These are phyloP conservation scores for Zarea fungicola DNA, from an alignment of 2,329 filamentous ascomycete genomes.

Conservation along the genomic window DNA sequence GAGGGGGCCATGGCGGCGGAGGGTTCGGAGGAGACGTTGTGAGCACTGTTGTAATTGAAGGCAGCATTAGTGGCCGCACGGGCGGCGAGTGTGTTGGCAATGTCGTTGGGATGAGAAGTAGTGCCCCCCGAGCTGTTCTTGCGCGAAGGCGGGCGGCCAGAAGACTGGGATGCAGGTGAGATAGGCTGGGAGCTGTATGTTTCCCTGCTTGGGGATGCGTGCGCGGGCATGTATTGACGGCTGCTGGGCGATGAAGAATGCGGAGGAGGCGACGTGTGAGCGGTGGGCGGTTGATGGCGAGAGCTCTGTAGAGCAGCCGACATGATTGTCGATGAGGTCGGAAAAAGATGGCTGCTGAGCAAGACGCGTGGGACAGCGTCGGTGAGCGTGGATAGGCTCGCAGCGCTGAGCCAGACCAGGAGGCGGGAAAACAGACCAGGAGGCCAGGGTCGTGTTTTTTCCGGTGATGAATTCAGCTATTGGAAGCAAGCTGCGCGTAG, in stretches of 20 bases:
- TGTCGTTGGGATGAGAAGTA: conserved; percentile 26
- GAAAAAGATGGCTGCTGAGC: neutral
- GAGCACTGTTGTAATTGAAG: conserved; percentile 36
- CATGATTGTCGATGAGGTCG: conserved; percentile 41
- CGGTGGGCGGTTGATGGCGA: conserved; percentile 49
- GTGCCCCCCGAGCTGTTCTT: conserved; percentile 47
- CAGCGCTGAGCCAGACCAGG: neutral
- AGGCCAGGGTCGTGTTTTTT: conserved; percentile 1
- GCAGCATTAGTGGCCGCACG: conserved; percentile 41
- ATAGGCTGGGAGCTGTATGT: conserved; percentile 45
- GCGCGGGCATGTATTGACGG: conserved; percentile 47
- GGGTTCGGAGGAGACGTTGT: conserved; percentile 35
- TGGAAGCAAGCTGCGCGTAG: neutral
- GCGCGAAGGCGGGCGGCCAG: conserved; percentile 48
- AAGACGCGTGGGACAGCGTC: conserved; percentile 2
- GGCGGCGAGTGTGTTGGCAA: conserved; percentile 42
- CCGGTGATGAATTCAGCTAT: neutral
- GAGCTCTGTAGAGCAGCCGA: conserved; percentile 59
- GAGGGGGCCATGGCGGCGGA: conserved; percentile 62
- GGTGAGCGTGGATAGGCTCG: neutral
- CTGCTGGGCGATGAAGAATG: conserved; percentile 42
- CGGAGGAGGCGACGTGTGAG: conserved; percentile 44
- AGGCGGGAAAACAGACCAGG: neutral
- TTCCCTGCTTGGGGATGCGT: conserved; percentile 49
- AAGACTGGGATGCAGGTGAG: conserved; percentile 19